Evolutionary conservation across 1,139 yeast genomes (phyloP), one percentile per base, ranked within the genome.

Genomic region (Suhomyces atakaporum): DNA sequence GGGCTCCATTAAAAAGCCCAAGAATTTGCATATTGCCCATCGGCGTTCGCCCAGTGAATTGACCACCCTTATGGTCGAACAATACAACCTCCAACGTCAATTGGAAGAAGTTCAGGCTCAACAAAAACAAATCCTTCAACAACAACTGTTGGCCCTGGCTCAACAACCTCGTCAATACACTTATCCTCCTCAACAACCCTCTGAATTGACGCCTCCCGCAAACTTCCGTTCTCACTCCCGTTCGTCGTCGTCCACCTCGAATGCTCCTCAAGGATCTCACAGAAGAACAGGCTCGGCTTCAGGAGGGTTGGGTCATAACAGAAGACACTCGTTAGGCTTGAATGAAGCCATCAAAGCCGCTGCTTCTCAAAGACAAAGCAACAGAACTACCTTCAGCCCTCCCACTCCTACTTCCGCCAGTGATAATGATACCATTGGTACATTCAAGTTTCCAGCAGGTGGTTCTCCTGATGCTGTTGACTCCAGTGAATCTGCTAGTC

Each of bases 331-430:
- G 0, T 67, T 92, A 44, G 97, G 96, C 2, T 70, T 92, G 41
- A 84, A 84, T 40, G 98, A 92, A 61, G 98, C 98, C n/a, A 90
- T 87, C 52, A 83, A 84, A 50, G 97, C 97, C 4, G 98, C 98
- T 11, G 96, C 96, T 7, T 80, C 79, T 52, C 76, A 70, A 46
- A 90, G 89, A 33, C 96, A 88, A 60, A 58, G 60, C 20, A 70
- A 69, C 43, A 56, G 66, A 46, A 51, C 60, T 21, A 55, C 70
- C 2, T 55, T 65, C 36, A 62, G 75, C 32, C 71, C 75, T 35
- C 47, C 69, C 13, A 51, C 60, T 14, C 51, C 61, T 4, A 34
- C 53, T 2, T 43, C 39, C 22, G 29, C 35, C 27, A 34, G 26
- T 16, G 44, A 33, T 10, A 30, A 49, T 27, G 69, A 62, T 12